phyloP scores from a whole-genome alignment of 805 yeast species.

The Wickerhamomyces subpelliculosus region DNA sequence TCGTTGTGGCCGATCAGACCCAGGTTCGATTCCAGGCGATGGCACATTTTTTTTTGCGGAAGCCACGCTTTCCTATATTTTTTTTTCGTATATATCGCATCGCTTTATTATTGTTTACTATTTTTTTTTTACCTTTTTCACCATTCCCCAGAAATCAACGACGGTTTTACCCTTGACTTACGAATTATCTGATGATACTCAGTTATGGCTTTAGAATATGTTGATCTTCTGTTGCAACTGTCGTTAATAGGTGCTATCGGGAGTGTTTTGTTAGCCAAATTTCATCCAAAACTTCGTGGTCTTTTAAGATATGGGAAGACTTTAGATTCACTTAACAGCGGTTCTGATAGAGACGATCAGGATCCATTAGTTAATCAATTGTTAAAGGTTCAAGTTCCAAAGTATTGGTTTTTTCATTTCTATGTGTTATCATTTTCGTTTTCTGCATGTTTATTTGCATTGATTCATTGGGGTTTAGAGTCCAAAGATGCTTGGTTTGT shows the following conservation, averaged over 20 bases:
- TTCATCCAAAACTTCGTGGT: constrained; percentile 22
- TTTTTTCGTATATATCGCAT: neutral
- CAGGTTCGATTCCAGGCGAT: constrained; percentile 70
- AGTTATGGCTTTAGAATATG: neutral
- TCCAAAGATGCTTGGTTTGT: constrained; percentile 1
- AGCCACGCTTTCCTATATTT: too few species aligned
- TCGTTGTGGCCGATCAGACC: constrained; percentile 72
- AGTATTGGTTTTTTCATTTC: constrained; percentile 56
- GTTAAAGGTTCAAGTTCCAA: constrained; percentile 45
- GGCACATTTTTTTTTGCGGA: constrained; percentile 33
- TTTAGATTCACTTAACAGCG: constrained; percentile 6
- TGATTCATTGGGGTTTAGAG: constrained; percentile 8
- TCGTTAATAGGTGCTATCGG: constrained; percentile 1
- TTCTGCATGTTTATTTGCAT: constrained; percentile 17
- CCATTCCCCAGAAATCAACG: too few species aligned
- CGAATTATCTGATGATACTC: too few species aligned
- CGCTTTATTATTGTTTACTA: too few species aligned
- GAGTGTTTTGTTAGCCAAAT: constrained; percentile 27
- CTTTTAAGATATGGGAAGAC: constrained; percentile 43
- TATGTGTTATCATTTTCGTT: constrained; percentile 39
- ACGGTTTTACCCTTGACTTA: too few species aligned
- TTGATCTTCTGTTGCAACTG: constrained; percentile 1
- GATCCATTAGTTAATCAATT: constrained; percentile 9
- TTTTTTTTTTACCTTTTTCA: too few species aligned
- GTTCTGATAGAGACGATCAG: too few species aligned